Conservation (phyloP, 257 asterid genomes). For the Solanum raphanifolium region DNA sequence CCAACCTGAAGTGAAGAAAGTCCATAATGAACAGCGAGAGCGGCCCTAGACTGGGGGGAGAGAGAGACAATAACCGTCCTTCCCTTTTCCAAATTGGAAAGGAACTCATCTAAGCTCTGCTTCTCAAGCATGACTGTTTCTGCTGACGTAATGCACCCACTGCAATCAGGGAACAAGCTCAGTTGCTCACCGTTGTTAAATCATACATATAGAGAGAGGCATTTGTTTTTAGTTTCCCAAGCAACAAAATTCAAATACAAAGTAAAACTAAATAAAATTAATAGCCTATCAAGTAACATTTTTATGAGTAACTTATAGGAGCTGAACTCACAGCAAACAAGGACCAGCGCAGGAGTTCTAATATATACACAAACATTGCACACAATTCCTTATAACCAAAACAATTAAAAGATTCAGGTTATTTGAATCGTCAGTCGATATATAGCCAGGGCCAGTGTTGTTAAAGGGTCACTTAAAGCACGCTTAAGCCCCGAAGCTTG, state of each 20-base stretch:
- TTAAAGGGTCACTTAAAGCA: not conserved
- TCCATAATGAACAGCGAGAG: constrained; percentile 84
- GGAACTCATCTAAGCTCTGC: constrained; percentile 92
- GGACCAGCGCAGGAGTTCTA: not conserved
- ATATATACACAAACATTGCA: not conserved
- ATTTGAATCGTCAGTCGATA: not conserved
- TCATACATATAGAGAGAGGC: not conserved
- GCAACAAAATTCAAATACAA: not conserved
- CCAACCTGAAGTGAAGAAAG: constrained; percentile 64
- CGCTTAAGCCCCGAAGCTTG: not conserved
- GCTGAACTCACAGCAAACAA: not conserved
- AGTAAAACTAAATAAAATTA: not conserved
- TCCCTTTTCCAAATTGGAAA: constrained; percentile 51
- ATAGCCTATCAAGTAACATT: not conserved
- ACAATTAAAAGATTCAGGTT: not conserved
- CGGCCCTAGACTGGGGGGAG: constrained; percentile 96
- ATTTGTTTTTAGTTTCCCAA: not conserved
- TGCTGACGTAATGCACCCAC: constrained; percentile 97
- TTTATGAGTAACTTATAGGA: not conserved
- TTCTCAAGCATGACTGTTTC: constrained; percentile 98
- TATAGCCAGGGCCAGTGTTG: not conserved
- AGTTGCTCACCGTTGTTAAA: not conserved
- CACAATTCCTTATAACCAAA: not conserved
- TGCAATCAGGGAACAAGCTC: constrained; percentile 27
- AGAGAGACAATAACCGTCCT: constrained; percentile 70